Evolutionary conservation across 805 yeast species (phyloP).

Genomic region (Komagataella phaffii): DNA sequence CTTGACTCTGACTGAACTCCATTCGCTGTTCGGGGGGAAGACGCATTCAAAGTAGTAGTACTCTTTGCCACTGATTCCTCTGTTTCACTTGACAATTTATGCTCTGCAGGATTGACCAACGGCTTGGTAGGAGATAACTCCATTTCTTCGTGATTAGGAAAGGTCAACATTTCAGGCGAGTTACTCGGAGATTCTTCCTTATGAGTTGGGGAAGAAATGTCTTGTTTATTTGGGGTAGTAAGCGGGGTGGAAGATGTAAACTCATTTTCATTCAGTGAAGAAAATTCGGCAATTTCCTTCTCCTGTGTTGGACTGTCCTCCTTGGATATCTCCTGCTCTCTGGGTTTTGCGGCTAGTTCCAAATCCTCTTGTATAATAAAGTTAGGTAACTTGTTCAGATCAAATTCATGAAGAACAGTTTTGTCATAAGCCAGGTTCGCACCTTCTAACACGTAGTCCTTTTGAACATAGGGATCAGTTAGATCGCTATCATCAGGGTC

Average conservation of each 20-base stretch:
- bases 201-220: neutral
- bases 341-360: neutral
- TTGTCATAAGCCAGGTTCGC: constrained; percentile 16
- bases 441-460: constrained; percentile 11
- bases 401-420: constrained; percentile 23
- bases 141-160: neutral
- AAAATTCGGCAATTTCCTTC: neutral
- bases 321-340: neutral
- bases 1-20: neutral
- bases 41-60: neutral
- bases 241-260: neutral
- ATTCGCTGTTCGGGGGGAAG: neutral
- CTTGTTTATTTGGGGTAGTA: neutral
- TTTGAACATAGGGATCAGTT: constrained; percentile 8
- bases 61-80: neutral
- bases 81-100: neutral
- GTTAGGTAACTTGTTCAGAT: constrained; percentile 9
- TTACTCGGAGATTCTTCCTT: neutral
- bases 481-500: constrained; percentile 56
- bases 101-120: neutral
- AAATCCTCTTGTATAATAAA: constrained; percentile 1
- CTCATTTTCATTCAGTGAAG: neutral
- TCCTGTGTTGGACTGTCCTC: neutral
- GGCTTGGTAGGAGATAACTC: neutral
- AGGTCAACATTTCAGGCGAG: neutral